These are phyloP conservation scores for Apophysomyces ossiformis DNA, from an alignment of 371 early-diverging fungal species.

Conservation along the genomic window DNA sequence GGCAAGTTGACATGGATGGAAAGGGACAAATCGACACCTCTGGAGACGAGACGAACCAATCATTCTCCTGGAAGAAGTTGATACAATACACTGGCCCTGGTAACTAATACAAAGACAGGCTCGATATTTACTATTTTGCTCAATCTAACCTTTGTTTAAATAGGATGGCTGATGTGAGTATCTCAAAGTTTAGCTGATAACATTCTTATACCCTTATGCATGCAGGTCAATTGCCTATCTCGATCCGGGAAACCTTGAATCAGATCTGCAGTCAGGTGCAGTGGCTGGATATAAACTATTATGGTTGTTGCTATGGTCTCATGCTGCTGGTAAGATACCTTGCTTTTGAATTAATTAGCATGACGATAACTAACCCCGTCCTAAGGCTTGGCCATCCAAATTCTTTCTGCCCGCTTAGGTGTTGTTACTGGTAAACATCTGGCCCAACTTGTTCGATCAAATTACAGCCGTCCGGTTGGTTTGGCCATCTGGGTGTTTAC, in stretches of 20 bases:
- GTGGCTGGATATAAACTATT: constrained; percentile 68
- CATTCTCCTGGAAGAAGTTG: constrained; percentile 50
- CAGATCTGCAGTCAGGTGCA: constrained; percentile 73
- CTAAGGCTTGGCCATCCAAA: constrained; percentile 67
- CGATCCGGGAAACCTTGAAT: constrained; percentile 79
- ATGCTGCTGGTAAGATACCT: constrained; percentile 43
- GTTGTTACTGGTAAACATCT: constrained; percentile 74
- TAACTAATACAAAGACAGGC: constrained; percentile 9
- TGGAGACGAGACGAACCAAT: constrained; percentile 25
- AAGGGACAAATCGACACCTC: constrained; percentile 42
- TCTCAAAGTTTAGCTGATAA: neutral
- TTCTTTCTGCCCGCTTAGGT: constrained; percentile 70
- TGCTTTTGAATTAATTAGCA: neutral
- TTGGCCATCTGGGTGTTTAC: constrained; percentile 63
- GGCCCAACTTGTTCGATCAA: constrained; percentile 58
- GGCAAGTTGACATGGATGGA: constrained; percentile 31
- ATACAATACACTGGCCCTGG: constrained; percentile 61
- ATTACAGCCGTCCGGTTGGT: constrained; percentile 53
- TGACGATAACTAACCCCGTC: neutral
- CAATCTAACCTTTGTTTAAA: neutral
- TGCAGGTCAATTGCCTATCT: constrained; percentile 72
- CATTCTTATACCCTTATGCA: neutral
- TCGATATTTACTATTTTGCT: neutral
- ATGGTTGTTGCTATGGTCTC: constrained; percentile 70
- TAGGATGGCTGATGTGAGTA: constrained; percentile 52